phyloP scores from a whole-genome alignment of 495 filamentous ascomycete species.

The Hamigera avellanea region DNA sequence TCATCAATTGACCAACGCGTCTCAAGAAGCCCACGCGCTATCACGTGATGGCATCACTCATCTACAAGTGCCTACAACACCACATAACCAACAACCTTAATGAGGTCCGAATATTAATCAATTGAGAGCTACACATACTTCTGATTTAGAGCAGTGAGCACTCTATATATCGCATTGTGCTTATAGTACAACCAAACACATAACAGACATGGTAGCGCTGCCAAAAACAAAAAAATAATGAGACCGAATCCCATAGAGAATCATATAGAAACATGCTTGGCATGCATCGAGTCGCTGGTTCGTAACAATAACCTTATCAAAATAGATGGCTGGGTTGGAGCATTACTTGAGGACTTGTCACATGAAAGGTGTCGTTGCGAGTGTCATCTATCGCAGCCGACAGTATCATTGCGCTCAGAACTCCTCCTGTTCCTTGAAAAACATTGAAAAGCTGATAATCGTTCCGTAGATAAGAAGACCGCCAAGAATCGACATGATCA shows the following conservation, averaged over 20 bases:
- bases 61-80: too few relatives aligned
- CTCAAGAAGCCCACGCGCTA: too few relatives aligned
- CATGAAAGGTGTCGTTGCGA: too few relatives aligned
- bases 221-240: neutral
- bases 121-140: neutral
- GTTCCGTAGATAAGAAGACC: slow-evolving; percentile 94
- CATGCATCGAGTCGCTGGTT: neutral
- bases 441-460: slow-evolving; percentile 94
- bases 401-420: slow-evolving; percentile 37
- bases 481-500: slow-evolving; percentile 90
- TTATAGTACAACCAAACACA: slow-evolving; percentile 1
- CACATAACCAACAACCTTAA: too few relatives aligned
- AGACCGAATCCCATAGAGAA: neutral
- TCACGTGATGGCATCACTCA: too few relatives aligned
- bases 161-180: slow-evolving; percentile 1
- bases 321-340: too few relatives aligned
- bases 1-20: too few relatives aligned
- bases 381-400: neutral
- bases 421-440: slow-evolving; percentile 94
- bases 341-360: too few relatives aligned
- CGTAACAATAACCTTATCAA: too few relatives aligned
- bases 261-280: neutral
- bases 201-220: neutral
- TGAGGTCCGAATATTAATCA: too few relatives aligned
- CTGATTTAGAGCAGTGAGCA: neutral